Percentiles rank a stretch among this genome's conserved stretches.
Conservation (phyloP, 768 basidiomycete genomes). For the Sporobolomyces roseus region DNA sequence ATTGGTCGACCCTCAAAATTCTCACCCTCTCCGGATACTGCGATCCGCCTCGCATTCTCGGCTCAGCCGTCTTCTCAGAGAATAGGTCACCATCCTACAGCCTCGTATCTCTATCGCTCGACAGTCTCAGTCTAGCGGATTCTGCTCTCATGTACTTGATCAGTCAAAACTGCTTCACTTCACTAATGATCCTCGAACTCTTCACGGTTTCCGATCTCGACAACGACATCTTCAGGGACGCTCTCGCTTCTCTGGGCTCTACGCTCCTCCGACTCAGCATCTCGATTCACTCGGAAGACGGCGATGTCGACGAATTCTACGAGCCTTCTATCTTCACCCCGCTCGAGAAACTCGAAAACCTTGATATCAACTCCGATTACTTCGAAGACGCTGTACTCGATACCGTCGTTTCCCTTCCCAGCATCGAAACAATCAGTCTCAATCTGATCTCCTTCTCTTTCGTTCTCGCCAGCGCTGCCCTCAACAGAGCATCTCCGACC, state of each 20-base stretch:
- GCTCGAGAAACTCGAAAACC: constrained; percentile 3
- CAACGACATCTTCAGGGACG: neutral
- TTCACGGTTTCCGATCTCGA: neutral
- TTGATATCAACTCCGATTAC: neutral
- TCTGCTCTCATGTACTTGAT: neutral
- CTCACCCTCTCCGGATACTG: constrained; percentile 2
- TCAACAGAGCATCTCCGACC: too few species aligned
- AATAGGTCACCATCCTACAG: neutral
- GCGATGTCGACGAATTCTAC: too few species aligned
- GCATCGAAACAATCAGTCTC: neutral
- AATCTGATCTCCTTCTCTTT: neutral
- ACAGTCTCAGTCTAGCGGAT: neutral
- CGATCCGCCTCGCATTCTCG: neutral
- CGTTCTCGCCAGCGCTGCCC: neutral
- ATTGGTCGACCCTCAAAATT: neutral
- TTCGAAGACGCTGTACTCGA: neutral
- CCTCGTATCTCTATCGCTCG: neutral
- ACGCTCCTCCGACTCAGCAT: neutral
- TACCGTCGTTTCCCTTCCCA: neutral
- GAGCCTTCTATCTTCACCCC: neutral
- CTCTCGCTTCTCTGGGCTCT: neutral
- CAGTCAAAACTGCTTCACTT: neutral
- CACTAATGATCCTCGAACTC: constrained; percentile 4
- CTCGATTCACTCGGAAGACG: constrained; percentile 9
- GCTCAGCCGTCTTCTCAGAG: neutral